A percentile compares a stretch with the other conserved stretches of the same genome.
Conservation (phyloP, 2,329 filamentous ascomycete genomes). For the Diaporthe sp. region DNA sequence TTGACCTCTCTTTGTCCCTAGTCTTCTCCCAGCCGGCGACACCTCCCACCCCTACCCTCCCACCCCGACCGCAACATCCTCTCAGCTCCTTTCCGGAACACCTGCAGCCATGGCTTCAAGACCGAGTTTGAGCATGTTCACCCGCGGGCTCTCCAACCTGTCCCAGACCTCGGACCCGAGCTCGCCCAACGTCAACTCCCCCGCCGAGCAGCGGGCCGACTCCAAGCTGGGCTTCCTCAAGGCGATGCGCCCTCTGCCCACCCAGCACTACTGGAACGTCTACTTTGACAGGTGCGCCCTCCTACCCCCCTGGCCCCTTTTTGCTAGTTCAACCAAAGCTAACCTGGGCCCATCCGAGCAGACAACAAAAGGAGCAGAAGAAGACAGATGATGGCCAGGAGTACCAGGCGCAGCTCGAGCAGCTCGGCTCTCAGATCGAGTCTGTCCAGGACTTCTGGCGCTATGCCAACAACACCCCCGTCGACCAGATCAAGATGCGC, state of each 20-base stretch:
- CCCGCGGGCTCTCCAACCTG: constrained; percentile 73
- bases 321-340: constrained; percentile 12
- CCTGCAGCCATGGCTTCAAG: constrained; percentile 66
- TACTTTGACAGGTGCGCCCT: constrained; percentile 72
- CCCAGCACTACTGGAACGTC: constrained; percentile 85
- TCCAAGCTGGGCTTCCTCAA: constrained; percentile 88
- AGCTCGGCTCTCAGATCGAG: constrained; percentile 77
- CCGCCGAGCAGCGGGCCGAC: constrained; percentile 80
- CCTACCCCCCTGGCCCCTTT: constrained; percentile 8
- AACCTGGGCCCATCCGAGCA: constrained; percentile 43
- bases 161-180: constrained; percentile 72
- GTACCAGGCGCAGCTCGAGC: constrained; percentile 71
- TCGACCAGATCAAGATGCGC: constrained; percentile 81
- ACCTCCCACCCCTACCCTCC: constrained; percentile 16
- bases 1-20: constrained; percentile 20
- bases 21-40: constrained; percentile 22
- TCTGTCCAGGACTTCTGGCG: constrained; percentile 89
- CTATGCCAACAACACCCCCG: constrained; percentile 85
- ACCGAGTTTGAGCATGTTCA: constrained; percentile 67
- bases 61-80: constrained; percentile 11
- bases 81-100: constrained; percentile 5
- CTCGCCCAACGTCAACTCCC: constrained; percentile 74
- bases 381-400: constrained; percentile 54
- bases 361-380: constrained; percentile 62
- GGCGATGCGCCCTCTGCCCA: constrained; percentile 78